Evolutionary conservation across 2,329 filamentous ascomycete genomes (phyloP).

Genomic region (Fusarium sp.): DNA sequence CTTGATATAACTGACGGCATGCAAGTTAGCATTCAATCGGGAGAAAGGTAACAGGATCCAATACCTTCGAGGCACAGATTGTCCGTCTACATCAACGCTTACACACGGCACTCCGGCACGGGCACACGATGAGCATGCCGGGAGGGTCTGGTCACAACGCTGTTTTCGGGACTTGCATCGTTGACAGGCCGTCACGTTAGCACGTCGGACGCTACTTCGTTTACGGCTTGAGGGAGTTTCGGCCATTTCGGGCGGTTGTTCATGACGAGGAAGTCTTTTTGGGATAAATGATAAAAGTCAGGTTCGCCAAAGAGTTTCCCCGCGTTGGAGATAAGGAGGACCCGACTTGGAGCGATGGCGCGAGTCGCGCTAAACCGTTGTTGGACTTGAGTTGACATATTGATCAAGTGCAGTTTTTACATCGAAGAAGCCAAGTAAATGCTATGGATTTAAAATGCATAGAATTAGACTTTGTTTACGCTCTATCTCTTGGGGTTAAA

Average conservation of each 20-base stretch:
- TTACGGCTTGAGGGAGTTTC: not conserved
- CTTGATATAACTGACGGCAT: conserved; percentile 37
- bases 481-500: not conserved
- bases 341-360: not conserved
- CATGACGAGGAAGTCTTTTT: not conserved
- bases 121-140: conserved; percentile 29
- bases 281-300: too few species aligned
- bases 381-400: not conserved
- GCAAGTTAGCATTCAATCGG: not conserved
- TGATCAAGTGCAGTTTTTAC: too few species aligned
- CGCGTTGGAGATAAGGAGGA: not conserved
- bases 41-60: accelerated
- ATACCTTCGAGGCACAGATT: conserved; percentile 16
- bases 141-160: conserved; percentile 36
- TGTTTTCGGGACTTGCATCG: conserved; percentile 35
- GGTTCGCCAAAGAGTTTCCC: not conserved
- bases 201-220: conserved; percentile 23
- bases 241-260: not conserved
- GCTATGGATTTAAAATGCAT: too few species aligned
- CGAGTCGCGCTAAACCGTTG: not conserved
- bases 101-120: conserved; percentile 25
- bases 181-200: conserved; percentile 35
- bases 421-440: too few species aligned
- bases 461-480: too few species aligned
- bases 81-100: conserved; percentile 28